Evolutionary conservation across 192 early-diverging fungal species (phyloP).

Genomic region (Umbelopsis isabellina): DNA sequence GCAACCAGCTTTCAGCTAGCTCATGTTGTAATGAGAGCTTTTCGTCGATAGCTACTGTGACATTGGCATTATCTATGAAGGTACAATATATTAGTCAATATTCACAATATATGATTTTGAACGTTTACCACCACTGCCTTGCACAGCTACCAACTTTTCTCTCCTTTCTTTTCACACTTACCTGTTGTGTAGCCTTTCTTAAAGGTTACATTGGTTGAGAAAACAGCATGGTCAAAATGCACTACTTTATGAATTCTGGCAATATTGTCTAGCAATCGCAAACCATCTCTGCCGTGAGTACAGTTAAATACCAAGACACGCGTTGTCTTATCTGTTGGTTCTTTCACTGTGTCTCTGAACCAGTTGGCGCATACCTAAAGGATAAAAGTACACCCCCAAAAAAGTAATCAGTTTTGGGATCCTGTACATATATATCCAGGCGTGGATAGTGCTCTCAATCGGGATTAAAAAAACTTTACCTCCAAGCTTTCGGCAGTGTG

Average conservation of each 20-base stretch:
- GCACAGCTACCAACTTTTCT: not conserved
- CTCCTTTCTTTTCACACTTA: slow-evolving; percentile 14
- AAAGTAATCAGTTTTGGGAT: not conserved
- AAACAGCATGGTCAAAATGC: slow-evolving; percentile 69
- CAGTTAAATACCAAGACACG: slow-evolving; percentile 88
- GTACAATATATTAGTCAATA: not conserved
- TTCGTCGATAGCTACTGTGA: slow-evolving; percentile 63
- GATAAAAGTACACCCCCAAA: slow-evolving; percentile 26
- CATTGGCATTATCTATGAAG: slow-evolving; percentile 68
- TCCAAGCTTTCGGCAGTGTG: slow-evolving; percentile 90
- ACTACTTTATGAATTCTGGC: slow-evolving; percentile 43
- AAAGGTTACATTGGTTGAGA: slow-evolving; percentile 77
- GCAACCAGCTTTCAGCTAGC: slow-evolving; percentile 60
- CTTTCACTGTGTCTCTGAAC: slow-evolving; percentile 43
- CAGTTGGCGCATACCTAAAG: slow-evolving; percentile 51
- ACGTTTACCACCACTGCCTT: slow-evolving; percentile 38
- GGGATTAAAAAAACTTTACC: slow-evolving; percentile 31
- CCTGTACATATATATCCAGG: slow-evolving; percentile 60
- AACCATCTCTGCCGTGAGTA: slow-evolving; percentile 72
- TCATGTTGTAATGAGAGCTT: slow-evolving; percentile 65
- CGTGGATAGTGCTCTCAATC: slow-evolving; percentile 23
- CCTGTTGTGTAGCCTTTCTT: slow-evolving; percentile 39
- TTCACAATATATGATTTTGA: not conserved
- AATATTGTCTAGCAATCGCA: slow-evolving; percentile 70
- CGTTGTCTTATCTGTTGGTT: not conserved